A percentile compares a stretch with the other conserved stretches of the same genome.
phyloP scores from a whole-genome alignment of 2,329 filamentous ascomycete genomes.

The Colletotrichum gloeosporioides region DNA sequence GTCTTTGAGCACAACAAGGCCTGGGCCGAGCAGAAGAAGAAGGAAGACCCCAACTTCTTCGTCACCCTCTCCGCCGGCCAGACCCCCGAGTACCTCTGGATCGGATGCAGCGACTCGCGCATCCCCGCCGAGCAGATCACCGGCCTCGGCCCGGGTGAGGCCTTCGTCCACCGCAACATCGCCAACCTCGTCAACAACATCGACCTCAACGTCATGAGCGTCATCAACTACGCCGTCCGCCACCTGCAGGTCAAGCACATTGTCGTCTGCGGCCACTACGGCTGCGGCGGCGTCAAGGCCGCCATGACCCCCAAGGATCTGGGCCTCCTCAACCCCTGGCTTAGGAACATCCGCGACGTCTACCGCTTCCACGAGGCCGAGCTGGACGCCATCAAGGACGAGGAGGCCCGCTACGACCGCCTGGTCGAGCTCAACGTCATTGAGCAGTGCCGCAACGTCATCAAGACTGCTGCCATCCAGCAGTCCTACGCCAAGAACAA shows the following conservation, averaged over 20 bases:
- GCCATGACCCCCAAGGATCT: constrained; percentile 75
- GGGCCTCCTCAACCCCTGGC: constrained; percentile 75
- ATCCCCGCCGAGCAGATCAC: constrained; percentile 91
- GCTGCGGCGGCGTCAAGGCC: constrained; percentile 78
- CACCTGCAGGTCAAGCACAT: constrained; percentile 84
- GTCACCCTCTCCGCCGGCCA: constrained; percentile 68
- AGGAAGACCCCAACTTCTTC: constrained; percentile 70
- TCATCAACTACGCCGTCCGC: constrained; percentile 86
- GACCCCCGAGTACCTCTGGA: constrained; percentile 79
- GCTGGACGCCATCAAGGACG: constrained; percentile 67
- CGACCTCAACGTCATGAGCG: constrained; percentile 80
- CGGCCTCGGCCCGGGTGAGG: constrained; percentile 83
- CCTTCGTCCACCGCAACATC: constrained; percentile 95
- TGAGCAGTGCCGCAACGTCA: constrained; percentile 77
- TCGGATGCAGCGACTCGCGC: constrained; percentile 89
- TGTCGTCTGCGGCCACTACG: constrained; percentile 80
- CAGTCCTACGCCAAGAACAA: constrained; percentile 68
- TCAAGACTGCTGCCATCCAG: constrained; percentile 82
- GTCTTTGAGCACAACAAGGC: constrained; percentile 73
- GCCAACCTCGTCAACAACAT: constrained; percentile 84
- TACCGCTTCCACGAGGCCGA: constrained; percentile 75
- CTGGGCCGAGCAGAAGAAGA: constrained; percentile 67
- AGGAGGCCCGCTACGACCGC: constrained; percentile 67
- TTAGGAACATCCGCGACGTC: constrained; percentile 76
- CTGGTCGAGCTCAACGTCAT: constrained; percentile 86